Evolutionary conservation across 73 alveolate genomes (phyloP).

Genomic region (Stentor roeselii): DNA sequence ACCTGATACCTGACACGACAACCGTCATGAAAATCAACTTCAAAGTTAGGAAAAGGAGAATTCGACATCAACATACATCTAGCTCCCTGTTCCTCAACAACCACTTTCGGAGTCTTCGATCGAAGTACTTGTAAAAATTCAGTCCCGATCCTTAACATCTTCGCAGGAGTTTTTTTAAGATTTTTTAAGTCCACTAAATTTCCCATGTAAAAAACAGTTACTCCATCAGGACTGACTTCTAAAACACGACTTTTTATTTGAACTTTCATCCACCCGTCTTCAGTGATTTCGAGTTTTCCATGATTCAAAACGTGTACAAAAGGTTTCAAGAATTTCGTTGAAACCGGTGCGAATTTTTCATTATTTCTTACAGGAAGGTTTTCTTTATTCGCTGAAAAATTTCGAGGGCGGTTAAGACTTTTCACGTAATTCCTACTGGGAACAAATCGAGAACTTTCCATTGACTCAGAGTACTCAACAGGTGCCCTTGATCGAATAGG

Average conservation of each 20-base stretch:
- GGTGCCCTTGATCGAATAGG: constrained; percentile 19
- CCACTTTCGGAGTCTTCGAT: constrained; percentile 23
- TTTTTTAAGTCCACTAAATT: background rate
- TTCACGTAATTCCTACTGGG: background rate
- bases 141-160: background rate
- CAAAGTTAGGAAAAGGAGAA: constrained; percentile 27
- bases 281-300: constrained; percentile 5
- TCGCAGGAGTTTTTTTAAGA: background rate
- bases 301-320: background rate
- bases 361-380: background rate
- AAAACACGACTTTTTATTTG: background rate
- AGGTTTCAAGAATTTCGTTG: background rate
- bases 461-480: constrained; percentile 15
- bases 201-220: background rate
- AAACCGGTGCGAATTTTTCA: background rate
- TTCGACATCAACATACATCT: constrained; percentile 29
- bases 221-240: constrained; percentile 3
- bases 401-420: background rate
- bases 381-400: constrained; percentile 25
- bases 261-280: constrained; percentile 27
- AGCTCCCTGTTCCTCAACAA: background rate
- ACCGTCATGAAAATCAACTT: constrained; percentile 24
- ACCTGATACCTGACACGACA: constrained; percentile 22
- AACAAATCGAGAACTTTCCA: background rate
- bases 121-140: background rate